Percentiles rank a stretch among this genome's conserved stretches.
Conservation (phyloP, 1,139 yeast species). For the Magnusiomyces fungicola region DNA sequence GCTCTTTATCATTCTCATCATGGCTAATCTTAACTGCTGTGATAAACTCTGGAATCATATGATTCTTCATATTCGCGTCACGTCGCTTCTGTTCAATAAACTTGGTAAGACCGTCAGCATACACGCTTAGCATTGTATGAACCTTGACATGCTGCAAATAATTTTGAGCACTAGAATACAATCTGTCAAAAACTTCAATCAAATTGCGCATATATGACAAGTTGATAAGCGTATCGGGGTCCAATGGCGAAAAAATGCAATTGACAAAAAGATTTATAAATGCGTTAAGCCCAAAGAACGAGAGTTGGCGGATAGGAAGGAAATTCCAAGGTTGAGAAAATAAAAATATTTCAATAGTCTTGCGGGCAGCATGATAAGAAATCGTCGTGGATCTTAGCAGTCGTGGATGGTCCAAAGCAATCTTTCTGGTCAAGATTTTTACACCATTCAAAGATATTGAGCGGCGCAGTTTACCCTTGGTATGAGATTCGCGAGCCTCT, state of each 20-base stretch:
- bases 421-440: constrained; percentile 6
- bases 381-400: constrained; percentile 21
- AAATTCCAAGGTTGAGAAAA: neutral
- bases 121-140: neutral
- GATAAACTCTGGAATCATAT: neutral
- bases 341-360: constrained; percentile 17
- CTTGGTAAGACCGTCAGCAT: neutral
- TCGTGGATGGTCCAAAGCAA: constrained; percentile 17
- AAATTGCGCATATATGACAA: neutral
- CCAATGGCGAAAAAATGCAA: constrained; percentile 10
- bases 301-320: constrained; percentile 3
- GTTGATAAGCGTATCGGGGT: neutral
- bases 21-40: neutral
- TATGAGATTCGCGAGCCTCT: neutral
- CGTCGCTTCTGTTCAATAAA: neutral
- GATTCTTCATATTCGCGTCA: neutral
- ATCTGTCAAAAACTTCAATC: neutral
- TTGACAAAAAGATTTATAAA: constrained; percentile 25
- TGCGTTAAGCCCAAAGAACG: constrained; percentile 19
- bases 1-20: neutral
- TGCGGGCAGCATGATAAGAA: constrained; percentile 22
- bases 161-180: neutral
- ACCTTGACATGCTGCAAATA: neutral
- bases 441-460: constrained; percentile 7
- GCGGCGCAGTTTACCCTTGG: neutral